A percentile compares a stretch with the other conserved stretches of the same genome.
phyloP scores from a whole-genome alignment of 2,329 filamentous ascomycete species.

The Colletotrichum sansevieriae region DNA sequence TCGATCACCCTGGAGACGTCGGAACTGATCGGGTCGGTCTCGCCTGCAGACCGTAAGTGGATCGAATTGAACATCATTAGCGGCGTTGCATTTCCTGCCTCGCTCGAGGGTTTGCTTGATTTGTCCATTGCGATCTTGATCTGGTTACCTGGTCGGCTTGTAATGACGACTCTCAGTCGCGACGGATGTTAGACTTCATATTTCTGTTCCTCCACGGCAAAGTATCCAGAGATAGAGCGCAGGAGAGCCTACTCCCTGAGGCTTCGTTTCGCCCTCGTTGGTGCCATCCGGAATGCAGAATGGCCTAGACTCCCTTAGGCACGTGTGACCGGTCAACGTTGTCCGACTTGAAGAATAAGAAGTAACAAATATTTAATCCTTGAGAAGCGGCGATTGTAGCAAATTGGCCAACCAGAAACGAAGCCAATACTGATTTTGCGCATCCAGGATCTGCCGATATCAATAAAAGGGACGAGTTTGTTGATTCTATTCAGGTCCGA shows the following conservation, averaged over 20 bases:
- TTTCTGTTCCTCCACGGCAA: not conserved
- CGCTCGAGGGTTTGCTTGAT: not conserved
- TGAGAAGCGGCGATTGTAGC: not conserved
- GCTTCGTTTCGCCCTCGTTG: constrained; percentile 41
- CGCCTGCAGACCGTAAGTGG: constrained; percentile 41
- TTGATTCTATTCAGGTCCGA: too few species aligned
- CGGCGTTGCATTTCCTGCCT: not conserved
- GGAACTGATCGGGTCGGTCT: constrained; percentile 39
- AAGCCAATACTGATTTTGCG: constrained; percentile 36
- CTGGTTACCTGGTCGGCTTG: constrained; percentile 42
- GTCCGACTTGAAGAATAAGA: constrained; percentile 43
- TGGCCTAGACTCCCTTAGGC: constrained; percentile 11
- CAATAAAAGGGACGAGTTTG: too few species aligned
- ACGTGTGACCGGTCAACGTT: constrained; percentile 38
- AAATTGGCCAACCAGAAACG: constrained; percentile 39
- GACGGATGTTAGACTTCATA: not conserved
- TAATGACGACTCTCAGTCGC: constrained; percentile 42
- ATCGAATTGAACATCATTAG: constrained; percentile 26
- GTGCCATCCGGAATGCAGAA: constrained; percentile 43
- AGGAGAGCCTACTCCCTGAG: constrained; percentile 28
- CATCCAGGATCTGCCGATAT: too few species aligned
- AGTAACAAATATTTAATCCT: constrained; percentile 39
- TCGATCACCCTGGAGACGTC: constrained; percentile 42
- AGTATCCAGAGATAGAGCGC: constrained; percentile 29
- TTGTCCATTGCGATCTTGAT: constrained; percentile 42